Evolutionary conservation across 148 eudicot genomes (phyloP).

Genomic region (Spergularia bocconei): DNA sequence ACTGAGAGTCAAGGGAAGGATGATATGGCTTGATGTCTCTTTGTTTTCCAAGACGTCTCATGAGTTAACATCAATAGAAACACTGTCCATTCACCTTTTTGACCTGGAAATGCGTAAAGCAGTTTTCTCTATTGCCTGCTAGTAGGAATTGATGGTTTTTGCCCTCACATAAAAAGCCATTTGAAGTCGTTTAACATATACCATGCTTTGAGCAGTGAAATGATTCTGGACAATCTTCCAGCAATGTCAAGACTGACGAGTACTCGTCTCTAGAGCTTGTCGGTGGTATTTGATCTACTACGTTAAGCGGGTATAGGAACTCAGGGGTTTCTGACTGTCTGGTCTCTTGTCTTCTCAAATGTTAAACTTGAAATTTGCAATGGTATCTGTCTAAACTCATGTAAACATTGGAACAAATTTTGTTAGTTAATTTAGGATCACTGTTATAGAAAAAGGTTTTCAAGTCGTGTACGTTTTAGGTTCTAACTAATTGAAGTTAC

Average conservation of each 20-base stretch:
- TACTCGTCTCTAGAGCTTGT: no score
- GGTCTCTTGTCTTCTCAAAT: no score
- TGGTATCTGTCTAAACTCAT: neutral
- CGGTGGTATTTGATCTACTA: neutral
- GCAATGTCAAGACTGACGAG: no score
- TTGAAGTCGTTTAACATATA: no score
- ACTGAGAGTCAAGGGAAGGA: neutral
- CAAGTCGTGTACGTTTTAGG: no score
- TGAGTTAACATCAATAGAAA: neutral
- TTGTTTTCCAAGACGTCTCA: neutral
- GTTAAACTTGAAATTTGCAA: neutral
- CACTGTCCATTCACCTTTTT: neutral
- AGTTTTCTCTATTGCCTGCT: no score
- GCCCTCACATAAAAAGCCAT: no score
- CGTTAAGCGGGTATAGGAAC: neutral
- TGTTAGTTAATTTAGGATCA: neutral
- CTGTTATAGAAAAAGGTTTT: no score
- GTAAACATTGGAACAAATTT: neutral
- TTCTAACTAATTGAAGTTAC: neutral
- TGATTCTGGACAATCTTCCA: no score
- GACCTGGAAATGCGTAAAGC: neutral
- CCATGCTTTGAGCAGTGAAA: no score
- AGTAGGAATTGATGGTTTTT: no score
- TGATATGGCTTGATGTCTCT: neutral
- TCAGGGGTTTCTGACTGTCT: no score